Evolutionary conservation across 176 grass and related monocot species (phyloP), one percentile per base, ranked within the genome.

Genomic region (Triticum timopheevii): DNA sequence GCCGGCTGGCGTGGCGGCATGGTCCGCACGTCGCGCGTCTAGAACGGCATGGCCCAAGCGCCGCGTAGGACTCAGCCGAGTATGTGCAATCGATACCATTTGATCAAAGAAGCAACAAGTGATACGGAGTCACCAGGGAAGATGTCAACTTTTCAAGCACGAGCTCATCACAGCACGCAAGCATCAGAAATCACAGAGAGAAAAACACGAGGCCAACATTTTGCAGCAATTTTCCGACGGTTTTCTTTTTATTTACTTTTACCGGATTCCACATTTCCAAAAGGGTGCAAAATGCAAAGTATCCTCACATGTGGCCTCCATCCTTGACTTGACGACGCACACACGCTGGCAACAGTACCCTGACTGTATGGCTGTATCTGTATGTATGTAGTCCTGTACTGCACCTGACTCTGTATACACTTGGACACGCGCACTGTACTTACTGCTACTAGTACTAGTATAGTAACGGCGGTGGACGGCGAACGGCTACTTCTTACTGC

Each of bases 231-330:
- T 82, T 86, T 31, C 71, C 10, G 34, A 73, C 59, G 36, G 20
- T 39, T 77, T 81, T 19, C 66, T 7, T 42, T 47, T 10, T 62
- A 30, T 20, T 58, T 81, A 8, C 54, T 7, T 30, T 25, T 10
- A 71, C 28, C 16, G 71, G 78, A 77, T 24, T 50, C 78, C 69
- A 86, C 78, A 69, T 38, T 15, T 70, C 69, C 88, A 69, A 77
- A 69, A 24, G 47, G 15, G 61, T 69, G 77, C 83, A 74, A 80
- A 80, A 85, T 65, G 65, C 73, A 84, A 15, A 12, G 38, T 23
- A 69, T 73, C 5, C 10, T 31, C 38, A 38, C 45, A 79, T 80
- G 82, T 31, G 56, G 75, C 31, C 76, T 66, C 67, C 23, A 17
- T 52, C 49, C 49, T 17, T 52, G 39, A 74, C 42, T 12, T 44